These are phyloP conservation scores for Citrus medica DNA, from an alignment of 345 rosid genomes.

Conservation along the genomic window DNA sequence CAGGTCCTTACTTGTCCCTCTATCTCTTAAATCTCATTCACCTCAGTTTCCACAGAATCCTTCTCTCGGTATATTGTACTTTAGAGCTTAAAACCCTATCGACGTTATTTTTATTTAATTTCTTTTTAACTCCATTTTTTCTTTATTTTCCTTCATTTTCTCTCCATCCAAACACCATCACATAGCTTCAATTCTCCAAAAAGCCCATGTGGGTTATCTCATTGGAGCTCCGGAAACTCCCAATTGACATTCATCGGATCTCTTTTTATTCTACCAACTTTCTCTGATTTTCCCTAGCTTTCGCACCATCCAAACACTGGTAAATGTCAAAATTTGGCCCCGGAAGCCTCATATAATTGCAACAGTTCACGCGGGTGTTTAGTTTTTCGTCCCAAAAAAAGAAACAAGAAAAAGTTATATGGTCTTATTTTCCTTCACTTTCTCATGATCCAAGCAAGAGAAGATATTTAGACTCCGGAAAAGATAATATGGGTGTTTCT, in stretches of 20 bases:
- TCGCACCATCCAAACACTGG: background rate
- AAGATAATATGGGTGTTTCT: slow-evolving; percentile 52
- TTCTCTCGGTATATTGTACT: background rate
- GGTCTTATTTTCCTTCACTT: too few relatives aligned
- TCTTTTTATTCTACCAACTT: background rate
- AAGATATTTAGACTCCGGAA: background rate
- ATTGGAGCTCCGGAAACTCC: background rate
- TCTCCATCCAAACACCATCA: slow-evolving; percentile 2
- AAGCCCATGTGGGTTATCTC: background rate
- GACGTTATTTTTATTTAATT: background rate
- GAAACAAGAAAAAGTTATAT: background rate
- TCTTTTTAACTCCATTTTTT: background rate
- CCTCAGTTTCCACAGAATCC: background rate
- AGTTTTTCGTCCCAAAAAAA: background rate
- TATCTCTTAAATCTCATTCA: background rate
- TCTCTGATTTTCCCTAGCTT: background rate
- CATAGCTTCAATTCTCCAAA: background rate
- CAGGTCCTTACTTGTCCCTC: background rate
- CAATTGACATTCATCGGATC: background rate
- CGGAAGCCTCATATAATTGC: background rate
- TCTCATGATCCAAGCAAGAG: background rate
- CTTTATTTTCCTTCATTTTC: background rate
- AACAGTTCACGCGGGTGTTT: background rate
- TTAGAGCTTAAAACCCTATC: background rate
- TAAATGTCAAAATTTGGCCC: background rate